Evolutionary conservation across 495 filamentous ascomycete genomes (phyloP), one percentile per base, ranked within the genome.

Genomic region (Penicillium desertorum): DNA sequence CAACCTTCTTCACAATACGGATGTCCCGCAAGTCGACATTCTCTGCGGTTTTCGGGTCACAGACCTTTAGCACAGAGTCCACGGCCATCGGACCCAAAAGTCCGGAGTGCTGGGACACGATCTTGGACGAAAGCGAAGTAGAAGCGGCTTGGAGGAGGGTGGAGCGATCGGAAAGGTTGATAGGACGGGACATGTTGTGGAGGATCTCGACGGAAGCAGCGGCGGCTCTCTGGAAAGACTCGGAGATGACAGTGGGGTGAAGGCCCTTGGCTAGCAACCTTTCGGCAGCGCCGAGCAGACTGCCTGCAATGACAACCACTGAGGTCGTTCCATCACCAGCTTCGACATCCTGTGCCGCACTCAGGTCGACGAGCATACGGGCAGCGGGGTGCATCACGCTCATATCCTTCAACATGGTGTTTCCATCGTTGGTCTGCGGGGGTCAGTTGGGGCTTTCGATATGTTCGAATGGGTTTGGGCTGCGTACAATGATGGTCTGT

Each of bases 391-490:
- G 94, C 91, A 98, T 89, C 50, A 98, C 95, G 62, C 89, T 88
- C 94, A 98, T 98, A 80, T 92, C 90, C 75, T 88, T 94, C 68
- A 98, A 77, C 91, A 98, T 98, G 37, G 94, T 98, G 77, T 94
- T 96, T 72, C 94, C 94, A 76, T 98, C 94, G 78, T 98, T 98
- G 63, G 93, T 97, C 78, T 83, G 63, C 60, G 61, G 61, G 66
- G 54, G 66, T 59, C 48, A 71, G 56, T 60, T 56, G 29, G 50
- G 49, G 54, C 32, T 44, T 45, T 50, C 51, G 52, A 46, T 17
- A 27, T 17, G 42, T 25, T 47, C 41, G 53, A 54, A 47, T 41
- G 45, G 45, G 41, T 29, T 46, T 46, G 62, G 53, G 37, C 23
- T 61, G 62, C 78, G 65, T 75, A 83, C 80, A 74, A 98, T 98